phyloP scores from a whole-genome alignment of 164 flowering plant genomes.

The Magnolia sinica region DNA sequence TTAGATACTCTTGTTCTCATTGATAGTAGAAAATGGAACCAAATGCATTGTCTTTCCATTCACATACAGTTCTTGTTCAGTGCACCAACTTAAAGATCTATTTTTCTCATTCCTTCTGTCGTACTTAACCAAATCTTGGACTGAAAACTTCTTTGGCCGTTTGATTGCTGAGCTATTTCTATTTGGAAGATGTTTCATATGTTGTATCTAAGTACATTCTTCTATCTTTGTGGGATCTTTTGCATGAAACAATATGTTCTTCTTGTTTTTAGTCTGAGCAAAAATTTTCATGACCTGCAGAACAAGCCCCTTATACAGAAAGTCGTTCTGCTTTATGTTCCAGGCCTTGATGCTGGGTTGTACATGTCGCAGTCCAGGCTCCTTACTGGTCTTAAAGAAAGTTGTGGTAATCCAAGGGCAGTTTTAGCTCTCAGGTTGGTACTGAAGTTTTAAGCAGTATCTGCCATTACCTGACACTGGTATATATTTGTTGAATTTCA shows the following conservation, averaged over 20 bases:
- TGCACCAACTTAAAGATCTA: not conserved
- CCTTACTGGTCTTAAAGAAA: constrained; percentile 56
- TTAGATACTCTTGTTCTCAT: too few species aligned
- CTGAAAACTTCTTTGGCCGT: not conserved
- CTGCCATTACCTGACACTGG: not conserved
- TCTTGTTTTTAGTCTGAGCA: not conserved
- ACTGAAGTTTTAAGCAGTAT: not conserved
- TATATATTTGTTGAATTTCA: not conserved
- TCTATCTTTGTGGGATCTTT: not conserved
- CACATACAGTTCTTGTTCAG: too few species aligned
- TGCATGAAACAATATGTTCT: too few species aligned
- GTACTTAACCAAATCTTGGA: not conserved
- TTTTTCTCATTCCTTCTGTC: not conserved
- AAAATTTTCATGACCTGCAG: constrained; percentile 47
- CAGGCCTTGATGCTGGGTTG: constrained; percentile 95
- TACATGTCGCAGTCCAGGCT: constrained; percentile 69
- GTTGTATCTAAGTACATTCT: not conserved
- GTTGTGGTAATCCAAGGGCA: constrained; percentile 79
- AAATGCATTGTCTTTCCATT: too few species aligned
- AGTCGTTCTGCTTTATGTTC: constrained; percentile 88
- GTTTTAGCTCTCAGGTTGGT: constrained; percentile 88
- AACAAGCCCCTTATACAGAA: constrained; percentile 93
- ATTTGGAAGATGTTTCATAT: not conserved
- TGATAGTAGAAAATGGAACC: too few species aligned
- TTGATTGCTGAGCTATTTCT: not conserved